These are phyloP conservation scores for Fremontodendron californicum DNA, from an alignment of 345 rosid genomes.

Conservation along the genomic window DNA sequence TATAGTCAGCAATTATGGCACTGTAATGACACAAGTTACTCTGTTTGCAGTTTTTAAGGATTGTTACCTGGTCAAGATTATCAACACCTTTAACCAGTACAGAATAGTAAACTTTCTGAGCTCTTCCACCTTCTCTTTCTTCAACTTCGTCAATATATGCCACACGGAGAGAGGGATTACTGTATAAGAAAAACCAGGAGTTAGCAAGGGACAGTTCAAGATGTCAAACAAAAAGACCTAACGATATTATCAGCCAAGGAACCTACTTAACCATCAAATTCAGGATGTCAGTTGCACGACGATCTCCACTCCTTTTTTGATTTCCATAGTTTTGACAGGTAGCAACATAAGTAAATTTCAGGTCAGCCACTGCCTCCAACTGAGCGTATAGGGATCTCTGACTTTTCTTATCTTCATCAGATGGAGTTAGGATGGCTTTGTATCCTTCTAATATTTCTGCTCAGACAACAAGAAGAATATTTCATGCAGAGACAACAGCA, in stretches of 20 bases:
- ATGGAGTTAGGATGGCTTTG: slow-evolving; percentile 71
- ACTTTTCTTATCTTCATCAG: slow-evolving; percentile 92
- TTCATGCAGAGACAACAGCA: neutral
- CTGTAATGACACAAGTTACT: slow-evolving; percentile 3
- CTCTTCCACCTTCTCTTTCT: slow-evolving; percentile 73
- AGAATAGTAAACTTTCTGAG: slow-evolving; percentile 80
- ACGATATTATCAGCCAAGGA: slow-evolving; percentile 17
- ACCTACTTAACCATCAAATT: slow-evolving; percentile 98
- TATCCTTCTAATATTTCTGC: slow-evolving; percentile 94
- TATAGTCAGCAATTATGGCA: slow-evolving; percentile 16
- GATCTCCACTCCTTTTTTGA: slow-evolving; percentile 89
- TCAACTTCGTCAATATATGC: slow-evolving; percentile 97
- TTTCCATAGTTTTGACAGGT: slow-evolving; percentile 96
- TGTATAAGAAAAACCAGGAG: slow-evolving; percentile 32
- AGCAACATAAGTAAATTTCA: slow-evolving; percentile 94
- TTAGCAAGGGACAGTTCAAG: slow-evolving; percentile 10
- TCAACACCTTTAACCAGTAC: slow-evolving; percentile 87
- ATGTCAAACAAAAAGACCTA: slow-evolving; percentile 1
- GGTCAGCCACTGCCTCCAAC: slow-evolving; percentile 90
- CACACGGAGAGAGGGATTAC: slow-evolving; percentile 91
- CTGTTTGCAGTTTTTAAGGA: slow-evolving; percentile 13
- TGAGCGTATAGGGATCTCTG: slow-evolving; percentile 81
- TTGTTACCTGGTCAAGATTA: slow-evolving; percentile 83
- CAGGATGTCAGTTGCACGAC: slow-evolving; percentile 89
- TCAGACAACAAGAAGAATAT: slow-evolving; percentile 20